Evolutionary conservation across 768 basidiomycete genomes (phyloP).

Genomic region (Mycena floridula): DNA sequence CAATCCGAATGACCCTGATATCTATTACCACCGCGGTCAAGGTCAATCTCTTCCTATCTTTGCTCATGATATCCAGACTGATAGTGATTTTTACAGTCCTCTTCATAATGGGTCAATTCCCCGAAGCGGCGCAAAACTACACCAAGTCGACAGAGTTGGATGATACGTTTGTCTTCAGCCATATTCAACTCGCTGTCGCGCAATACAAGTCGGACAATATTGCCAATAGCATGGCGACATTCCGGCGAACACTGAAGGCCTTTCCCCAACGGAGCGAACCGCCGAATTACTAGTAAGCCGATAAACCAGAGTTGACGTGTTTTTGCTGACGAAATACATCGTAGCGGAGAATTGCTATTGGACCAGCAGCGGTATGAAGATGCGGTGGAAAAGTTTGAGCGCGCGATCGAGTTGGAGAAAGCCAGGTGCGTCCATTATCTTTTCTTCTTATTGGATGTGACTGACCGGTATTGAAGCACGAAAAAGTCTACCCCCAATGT

Average conservation of each 20-base stretch:
- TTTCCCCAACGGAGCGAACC: slow-evolving; percentile 90
- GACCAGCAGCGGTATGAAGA: slow-evolving; percentile 89
- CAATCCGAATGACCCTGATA: slow-evolving; percentile 84
- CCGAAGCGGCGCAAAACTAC: slow-evolving; percentile 85
- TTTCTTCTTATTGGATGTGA: slow-evolving; percentile 1
- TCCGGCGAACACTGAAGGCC: slow-evolving; percentile 74
- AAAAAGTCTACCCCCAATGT: slow-evolving; percentile 60
- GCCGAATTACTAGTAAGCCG: slow-evolving; percentile 88
- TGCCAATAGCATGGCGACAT: slow-evolving; percentile 83
- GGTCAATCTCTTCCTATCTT: slow-evolving; percentile 36
- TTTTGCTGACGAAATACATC: background rate
- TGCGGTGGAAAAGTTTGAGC: slow-evolving; percentile 88
- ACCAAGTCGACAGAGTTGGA: slow-evolving; percentile 85
- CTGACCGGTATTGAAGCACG: slow-evolving; percentile 11
- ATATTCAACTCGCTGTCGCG: slow-evolving; percentile 95
- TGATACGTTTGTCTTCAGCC: slow-evolving; percentile 87
- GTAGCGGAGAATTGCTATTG: slow-evolving; percentile 87
- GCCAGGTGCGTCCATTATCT: slow-evolving; percentile 23
- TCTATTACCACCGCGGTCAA: slow-evolving; percentile 98
- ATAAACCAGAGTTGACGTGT: too few relatives aligned
- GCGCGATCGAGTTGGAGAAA: slow-evolving; percentile 87
- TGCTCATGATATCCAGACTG: too few relatives aligned
- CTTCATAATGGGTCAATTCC: slow-evolving; percentile 92
- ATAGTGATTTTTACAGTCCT: slow-evolving; percentile 45
- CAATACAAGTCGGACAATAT: slow-evolving; percentile 86